A percentile compares a stretch with the other conserved stretches of the same genome.
Evolutionary conservation across 768 basidiomycete species (phyloP).

Genomic region (Mrakia gelida): DNA sequence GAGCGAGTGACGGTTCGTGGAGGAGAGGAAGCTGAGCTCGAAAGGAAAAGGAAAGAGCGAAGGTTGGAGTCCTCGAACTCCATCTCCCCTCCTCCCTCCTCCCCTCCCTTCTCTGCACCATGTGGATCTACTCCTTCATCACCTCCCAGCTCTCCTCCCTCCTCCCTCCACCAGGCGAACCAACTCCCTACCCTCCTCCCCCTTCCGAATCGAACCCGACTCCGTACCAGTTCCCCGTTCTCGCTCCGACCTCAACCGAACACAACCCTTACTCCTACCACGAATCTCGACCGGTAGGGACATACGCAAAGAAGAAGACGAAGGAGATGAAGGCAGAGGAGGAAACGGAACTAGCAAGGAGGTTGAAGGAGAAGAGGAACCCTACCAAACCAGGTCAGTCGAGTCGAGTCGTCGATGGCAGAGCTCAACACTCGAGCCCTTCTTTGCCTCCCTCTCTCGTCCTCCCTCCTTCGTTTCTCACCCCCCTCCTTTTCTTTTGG

Average conservation of each 20-base stretch:
- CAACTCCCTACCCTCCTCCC: background rate
- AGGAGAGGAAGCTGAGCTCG: background rate
- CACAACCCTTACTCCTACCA: background rate
- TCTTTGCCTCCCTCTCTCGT: background rate
- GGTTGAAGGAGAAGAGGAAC: background rate
- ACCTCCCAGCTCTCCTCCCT: background rate
- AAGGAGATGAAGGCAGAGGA: background rate
- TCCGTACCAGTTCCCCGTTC: conserved; percentile 2
- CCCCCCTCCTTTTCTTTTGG: background rate
- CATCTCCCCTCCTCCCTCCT: background rate
- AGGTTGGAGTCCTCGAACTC: background rate
- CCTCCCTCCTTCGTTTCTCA: background rate
- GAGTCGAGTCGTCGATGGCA: too few species aligned
- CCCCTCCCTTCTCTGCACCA: background rate
- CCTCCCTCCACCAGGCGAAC: background rate
- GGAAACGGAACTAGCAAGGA: too few species aligned
- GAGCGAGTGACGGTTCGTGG: background rate
- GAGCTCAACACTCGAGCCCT: background rate
- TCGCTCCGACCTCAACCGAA: background rate
- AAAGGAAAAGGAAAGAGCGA: background rate
- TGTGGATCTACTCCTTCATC: conserved; percentile 11
- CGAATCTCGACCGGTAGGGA: background rate
- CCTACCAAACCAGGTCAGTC: background rate
- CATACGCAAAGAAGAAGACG: background rate
- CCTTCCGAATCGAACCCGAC: background rate